Conservation (phyloP, 2,329 filamentous ascomycete species). For the Sporothrix humicola region DNA sequence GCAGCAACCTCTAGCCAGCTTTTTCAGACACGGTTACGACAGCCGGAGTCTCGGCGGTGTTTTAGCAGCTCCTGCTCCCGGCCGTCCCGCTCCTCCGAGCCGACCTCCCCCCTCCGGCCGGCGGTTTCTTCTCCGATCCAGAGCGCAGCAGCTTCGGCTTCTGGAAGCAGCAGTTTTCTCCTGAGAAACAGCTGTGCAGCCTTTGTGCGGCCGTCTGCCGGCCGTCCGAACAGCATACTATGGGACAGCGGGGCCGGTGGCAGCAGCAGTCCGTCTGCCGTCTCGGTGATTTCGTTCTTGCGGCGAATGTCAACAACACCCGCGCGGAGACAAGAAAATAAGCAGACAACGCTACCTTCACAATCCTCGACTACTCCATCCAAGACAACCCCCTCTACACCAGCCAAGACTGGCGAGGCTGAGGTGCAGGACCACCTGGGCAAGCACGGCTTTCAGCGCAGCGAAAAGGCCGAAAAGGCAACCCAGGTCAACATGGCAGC, state of each 20-base stretch:
- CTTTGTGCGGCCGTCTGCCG: not conserved
- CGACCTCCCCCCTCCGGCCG: not conserved
- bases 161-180: not conserved
- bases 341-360: constrained; percentile 44
- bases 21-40: constrained; percentile 27
- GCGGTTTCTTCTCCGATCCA: not conserved
- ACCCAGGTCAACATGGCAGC: constrained; percentile 89
- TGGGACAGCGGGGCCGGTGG: constrained; percentile 20
- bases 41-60: constrained; percentile 8
- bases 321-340: not conserved
- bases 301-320: constrained; percentile 33
- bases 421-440: constrained; percentile 37
- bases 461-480: constrained; percentile 84
- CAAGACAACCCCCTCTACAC: not conserved
- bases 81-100: constrained; percentile 12
- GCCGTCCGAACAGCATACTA: constrained; percentile 27
- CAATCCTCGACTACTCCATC: constrained; percentile 39
- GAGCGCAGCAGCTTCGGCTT: not conserved
- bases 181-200: constrained; percentile 6
- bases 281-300: constrained; percentile 24
- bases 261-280: constrained; percentile 25
- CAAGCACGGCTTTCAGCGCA: constrained; percentile 49
- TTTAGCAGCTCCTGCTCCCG: constrained; percentile 1
- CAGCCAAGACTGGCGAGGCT: not conserved
- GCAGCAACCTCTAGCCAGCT: not conserved